phyloP scores from a whole-genome alignment of 345 rosid species.

The Hypericum perforatum region DNA sequence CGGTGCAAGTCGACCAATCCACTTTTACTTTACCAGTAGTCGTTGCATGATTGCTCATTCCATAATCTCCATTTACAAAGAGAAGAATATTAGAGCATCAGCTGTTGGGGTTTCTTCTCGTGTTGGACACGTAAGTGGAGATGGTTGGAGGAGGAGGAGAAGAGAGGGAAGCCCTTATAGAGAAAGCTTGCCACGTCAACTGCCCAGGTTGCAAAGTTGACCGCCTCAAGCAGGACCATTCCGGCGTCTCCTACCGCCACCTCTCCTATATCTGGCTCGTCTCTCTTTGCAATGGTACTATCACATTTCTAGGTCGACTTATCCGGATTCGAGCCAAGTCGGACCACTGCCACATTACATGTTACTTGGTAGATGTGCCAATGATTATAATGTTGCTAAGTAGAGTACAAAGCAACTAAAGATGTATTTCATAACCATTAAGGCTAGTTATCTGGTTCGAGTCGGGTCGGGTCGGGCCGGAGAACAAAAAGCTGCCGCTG shows the following conservation, averaged over 20 bases:
- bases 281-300: constrained; percentile 44
- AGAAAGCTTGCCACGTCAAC: constrained; percentile 20
- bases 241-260: constrained; percentile 30
- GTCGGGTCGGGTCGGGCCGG: no score
- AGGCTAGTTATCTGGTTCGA: no score
- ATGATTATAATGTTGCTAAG: no score
- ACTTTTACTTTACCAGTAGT: no score
- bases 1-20: no score
- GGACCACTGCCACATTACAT: constrained; percentile 6
- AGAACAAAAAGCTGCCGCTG: neutral
- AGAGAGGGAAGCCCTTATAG: constrained; percentile 11
- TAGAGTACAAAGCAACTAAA: no score
- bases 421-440: no score
- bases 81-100: no score
- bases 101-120: no score
- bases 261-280: constrained; percentile 44
- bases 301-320: neutral
- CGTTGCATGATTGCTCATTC: no score
- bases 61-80: no score
- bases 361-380: constrained; percentile 37
- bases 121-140: no score
- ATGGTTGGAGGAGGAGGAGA: neutral
- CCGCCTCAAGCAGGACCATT: constrained; percentile 21
- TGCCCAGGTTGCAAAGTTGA: constrained; percentile 52
- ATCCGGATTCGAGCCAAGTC: neutral